A percentile compares a stretch with the other conserved stretches of the same genome.
These are phyloP conservation scores for Moringa oleifera DNA, from an alignment of 345 rosid genomes.

Conservation along the genomic window DNA sequence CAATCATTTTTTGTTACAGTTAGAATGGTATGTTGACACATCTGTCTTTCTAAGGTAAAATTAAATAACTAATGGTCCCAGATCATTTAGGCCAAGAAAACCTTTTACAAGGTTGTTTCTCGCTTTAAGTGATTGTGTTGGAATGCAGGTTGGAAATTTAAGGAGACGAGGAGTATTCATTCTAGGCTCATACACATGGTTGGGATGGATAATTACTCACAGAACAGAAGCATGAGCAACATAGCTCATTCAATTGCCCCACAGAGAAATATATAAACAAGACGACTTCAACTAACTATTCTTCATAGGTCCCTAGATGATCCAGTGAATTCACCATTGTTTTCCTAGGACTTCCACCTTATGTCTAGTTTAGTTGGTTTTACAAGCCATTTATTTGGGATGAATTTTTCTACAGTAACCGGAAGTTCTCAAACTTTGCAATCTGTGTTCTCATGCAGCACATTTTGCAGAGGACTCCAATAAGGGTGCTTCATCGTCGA, in stretches of 20 bases:
- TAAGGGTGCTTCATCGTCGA: slow-evolving; percentile 95
- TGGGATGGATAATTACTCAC: too few species aligned
- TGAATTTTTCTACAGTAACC: neutral
- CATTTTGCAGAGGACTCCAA: slow-evolving; percentile 79
- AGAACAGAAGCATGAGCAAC: neutral
- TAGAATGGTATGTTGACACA: neutral
- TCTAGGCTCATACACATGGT: neutral
- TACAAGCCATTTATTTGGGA: neutral
- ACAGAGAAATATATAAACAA: too few species aligned
- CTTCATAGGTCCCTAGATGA: too few species aligned
- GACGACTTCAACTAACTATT: too few species aligned
- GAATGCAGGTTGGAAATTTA: neutral
- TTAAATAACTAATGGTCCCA: neutral
- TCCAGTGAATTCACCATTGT: too few species aligned
- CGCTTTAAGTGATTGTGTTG: too few species aligned
- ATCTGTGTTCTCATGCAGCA: slow-evolving; percentile 35
- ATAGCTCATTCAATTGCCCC: too few species aligned
- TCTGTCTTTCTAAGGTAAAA: neutral
- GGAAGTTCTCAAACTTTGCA: neutral
- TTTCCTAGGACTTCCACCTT: neutral
- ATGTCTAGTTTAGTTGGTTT: neutral
- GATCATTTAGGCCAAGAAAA: neutral
- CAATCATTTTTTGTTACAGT: too few species aligned
- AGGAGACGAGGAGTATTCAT: neutral
- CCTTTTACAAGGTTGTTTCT: neutral